Conservation (phyloP, 2,329 filamentous ascomycete species). For the Aspergillus costaricaensis region DNA sequence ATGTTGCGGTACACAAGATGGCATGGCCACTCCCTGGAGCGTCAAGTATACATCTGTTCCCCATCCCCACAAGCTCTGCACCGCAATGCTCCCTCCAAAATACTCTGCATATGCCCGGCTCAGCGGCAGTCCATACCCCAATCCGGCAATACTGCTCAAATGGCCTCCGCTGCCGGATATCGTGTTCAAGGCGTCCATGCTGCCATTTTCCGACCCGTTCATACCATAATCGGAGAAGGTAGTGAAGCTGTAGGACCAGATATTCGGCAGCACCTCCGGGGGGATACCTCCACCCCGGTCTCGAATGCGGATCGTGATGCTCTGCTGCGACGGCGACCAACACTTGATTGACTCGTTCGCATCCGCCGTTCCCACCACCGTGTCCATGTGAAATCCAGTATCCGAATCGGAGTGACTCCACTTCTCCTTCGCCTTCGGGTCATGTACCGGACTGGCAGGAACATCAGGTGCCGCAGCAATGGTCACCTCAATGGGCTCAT, state of each 20-base stretch:
- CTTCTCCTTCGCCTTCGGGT: slow-evolving; percentile 20
- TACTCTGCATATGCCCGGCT: slow-evolving; percentile 96
- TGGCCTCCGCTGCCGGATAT: slow-evolving; percentile 72
- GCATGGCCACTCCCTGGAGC: slow-evolving; percentile 59
- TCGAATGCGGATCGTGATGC: slow-evolving; percentile 91
- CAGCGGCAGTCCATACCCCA: slow-evolving; percentile 89
- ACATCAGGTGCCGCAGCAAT: slow-evolving; percentile 72
- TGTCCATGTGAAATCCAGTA: slow-evolving; percentile 33
- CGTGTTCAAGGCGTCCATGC: slow-evolving; percentile 70
- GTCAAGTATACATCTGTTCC: slow-evolving; percentile 70
- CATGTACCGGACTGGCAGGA: slow-evolving; percentile 43
- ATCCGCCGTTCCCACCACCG: slow-evolving; percentile 30
- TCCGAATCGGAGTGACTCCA: slow-evolving; percentile 27
- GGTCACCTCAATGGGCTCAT: slow-evolving; percentile 85
- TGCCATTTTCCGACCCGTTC: slow-evolving; percentile 51
- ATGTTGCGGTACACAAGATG: background rate
- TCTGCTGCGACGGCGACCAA: slow-evolving; percentile 60
- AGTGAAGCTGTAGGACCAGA: slow-evolving; percentile 97
- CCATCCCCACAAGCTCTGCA: slow-evolving; percentile 97
- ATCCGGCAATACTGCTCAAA: slow-evolving; percentile 80
- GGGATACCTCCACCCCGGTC: slow-evolving; percentile 93
- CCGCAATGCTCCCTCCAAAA: slow-evolving; percentile 89
- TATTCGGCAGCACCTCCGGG: slow-evolving; percentile 77
- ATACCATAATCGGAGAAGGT: slow-evolving; percentile 76
- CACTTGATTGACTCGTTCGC: slow-evolving; percentile 36